A percentile compares a stretch with the other conserved stretches of the same genome.
These are phyloP conservation scores for Irpex sp. DNA, from an alignment of 1,284 basidiomycete species.

Conservation along the genomic window DNA sequence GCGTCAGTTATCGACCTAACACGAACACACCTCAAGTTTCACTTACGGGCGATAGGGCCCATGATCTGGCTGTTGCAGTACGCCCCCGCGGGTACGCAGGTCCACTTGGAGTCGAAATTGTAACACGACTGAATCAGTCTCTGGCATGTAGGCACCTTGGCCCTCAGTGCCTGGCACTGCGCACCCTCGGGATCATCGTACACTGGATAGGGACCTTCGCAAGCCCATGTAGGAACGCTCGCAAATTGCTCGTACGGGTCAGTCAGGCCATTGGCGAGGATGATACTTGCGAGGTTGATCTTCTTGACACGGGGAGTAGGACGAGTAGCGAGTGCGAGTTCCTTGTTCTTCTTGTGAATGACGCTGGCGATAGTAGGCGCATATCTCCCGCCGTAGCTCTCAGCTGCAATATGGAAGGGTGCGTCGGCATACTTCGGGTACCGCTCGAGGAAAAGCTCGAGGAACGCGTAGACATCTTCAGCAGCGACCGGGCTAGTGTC, in stretches of 20 bases:
- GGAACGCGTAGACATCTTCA: conserved; percentile 85
- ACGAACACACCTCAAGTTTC: not conserved
- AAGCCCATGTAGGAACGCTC: conserved; percentile 76
- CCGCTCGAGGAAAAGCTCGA: conserved; percentile 77
- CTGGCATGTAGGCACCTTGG: conserved; percentile 69
- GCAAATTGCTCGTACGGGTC: conserved; percentile 74
- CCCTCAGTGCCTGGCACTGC: conserved; percentile 56
- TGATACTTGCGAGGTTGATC: conserved; percentile 74
- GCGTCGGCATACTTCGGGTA: conserved; percentile 63
- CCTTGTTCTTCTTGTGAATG: conserved; percentile 73
- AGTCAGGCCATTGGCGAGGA: conserved; percentile 81
- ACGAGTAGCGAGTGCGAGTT: conserved; percentile 34
- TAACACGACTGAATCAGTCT: conserved; percentile 62
- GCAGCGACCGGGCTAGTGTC: conserved; percentile 70
- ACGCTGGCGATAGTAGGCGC: conserved; percentile 73
- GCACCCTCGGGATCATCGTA: conserved; percentile 66
- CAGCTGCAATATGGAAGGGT: conserved; percentile 69
- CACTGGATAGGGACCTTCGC: conserved; percentile 70
- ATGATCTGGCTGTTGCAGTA: conserved; percentile 61
- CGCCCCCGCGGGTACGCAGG: conserved; percentile 55
- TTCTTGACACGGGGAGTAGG: conserved; percentile 35
- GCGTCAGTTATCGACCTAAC: not conserved
- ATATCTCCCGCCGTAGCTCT: conserved; percentile 79
- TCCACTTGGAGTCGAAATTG: conserved; percentile 44
- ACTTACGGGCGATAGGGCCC: conserved; percentile 56